phyloP scores from a whole-genome alignment of 2,329 filamentous ascomycete species.

The Penicillium hordei region DNA sequence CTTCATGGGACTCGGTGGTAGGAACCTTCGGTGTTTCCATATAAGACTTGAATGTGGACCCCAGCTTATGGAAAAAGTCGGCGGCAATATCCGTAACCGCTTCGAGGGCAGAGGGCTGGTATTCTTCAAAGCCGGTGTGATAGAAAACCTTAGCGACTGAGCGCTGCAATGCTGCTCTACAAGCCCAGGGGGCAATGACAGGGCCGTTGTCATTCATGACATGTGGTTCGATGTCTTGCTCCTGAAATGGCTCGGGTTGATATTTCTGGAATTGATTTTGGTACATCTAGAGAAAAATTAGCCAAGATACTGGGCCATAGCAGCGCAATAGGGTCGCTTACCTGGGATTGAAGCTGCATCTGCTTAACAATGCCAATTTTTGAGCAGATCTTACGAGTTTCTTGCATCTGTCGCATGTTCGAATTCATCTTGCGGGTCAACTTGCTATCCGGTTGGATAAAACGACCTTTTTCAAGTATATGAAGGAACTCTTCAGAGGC shows the following conservation, averaged over 20 bases:
- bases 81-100: constrained; percentile 83
- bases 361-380: constrained; percentile 99
- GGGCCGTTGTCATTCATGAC: constrained; percentile 87
- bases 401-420: constrained; percentile 93
- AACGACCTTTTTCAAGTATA: constrained; percentile 72
- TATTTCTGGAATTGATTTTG: constrained; percentile 98
- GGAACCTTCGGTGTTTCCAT: constrained; percentile 77
- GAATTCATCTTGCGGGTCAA: constrained; percentile 78
- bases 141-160: constrained; percentile 95
- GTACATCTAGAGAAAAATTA: constrained; percentile 66
- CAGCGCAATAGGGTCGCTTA: constrained; percentile 43
- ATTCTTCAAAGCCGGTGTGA: constrained; percentile 93
- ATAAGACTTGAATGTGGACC: constrained; percentile 76
- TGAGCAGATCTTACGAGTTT: constrained; percentile 90
- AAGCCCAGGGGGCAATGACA: constrained; percentile 79
- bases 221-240: constrained; percentile 82
- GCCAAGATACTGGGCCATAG: neutral
- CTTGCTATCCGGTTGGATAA: constrained; percentile 70
- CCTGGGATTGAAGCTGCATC: constrained; percentile 97
- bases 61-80: constrained; percentile 85
- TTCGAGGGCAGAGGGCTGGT: constrained; percentile 91
- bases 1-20: constrained; percentile 47
- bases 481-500: constrained; percentile 81
- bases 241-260: constrained; percentile 82
- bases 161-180: constrained; percentile 79